Percentiles rank a stretch among this genome's conserved stretches.
Conservation (phyloP, 257 asterid species). For the Salvia miltiorrhiza region DNA sequence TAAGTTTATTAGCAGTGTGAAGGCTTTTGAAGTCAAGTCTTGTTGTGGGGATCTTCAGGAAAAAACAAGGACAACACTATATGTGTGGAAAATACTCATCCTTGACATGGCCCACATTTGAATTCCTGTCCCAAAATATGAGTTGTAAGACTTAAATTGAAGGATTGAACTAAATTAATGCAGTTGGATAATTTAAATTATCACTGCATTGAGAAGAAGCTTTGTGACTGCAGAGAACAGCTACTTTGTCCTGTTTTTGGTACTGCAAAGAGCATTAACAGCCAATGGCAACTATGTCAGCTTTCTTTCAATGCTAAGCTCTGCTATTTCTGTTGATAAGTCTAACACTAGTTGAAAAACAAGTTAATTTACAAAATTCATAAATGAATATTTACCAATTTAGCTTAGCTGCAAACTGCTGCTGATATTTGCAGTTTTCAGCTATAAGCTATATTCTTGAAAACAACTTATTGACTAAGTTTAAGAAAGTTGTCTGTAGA, state of each 20-base stretch:
- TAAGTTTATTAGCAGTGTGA: neutral
- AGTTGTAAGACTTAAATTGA: constrained; percentile 18
- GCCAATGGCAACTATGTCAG: constrained; percentile 23
- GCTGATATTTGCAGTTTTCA: neutral
- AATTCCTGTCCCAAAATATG: constrained; percentile 54
- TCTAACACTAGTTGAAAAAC: constrained; percentile 13
- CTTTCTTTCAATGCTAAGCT: constrained; percentile 27
- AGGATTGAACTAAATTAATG: constrained; percentile 9
- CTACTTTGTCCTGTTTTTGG: constrained; percentile 20
- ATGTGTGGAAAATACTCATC: constrained; percentile 49
- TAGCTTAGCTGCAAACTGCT: constrained; percentile 15
- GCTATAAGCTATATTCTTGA: neutral
- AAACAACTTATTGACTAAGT: neutral
- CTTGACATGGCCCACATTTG: constrained; percentile 58
- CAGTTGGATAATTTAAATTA: constrained; percentile 20
- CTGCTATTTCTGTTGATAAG: constrained; percentile 20
- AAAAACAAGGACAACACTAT: constrained; percentile 38
- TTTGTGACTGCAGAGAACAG: constrained; percentile 19
- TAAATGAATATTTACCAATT: neutral
- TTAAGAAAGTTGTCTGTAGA: neutral
- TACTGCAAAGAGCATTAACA: constrained; percentile 24
- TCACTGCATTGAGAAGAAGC: constrained; percentile 5
- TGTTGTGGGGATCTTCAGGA: constrained; percentile 32
- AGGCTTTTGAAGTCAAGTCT: constrained; percentile 22
- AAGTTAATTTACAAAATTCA: constrained; percentile 5